Evolutionary conservation across 1,284 basidiomycete genomes (phyloP).

Genomic region (Ustilago shanxiensis): DNA sequence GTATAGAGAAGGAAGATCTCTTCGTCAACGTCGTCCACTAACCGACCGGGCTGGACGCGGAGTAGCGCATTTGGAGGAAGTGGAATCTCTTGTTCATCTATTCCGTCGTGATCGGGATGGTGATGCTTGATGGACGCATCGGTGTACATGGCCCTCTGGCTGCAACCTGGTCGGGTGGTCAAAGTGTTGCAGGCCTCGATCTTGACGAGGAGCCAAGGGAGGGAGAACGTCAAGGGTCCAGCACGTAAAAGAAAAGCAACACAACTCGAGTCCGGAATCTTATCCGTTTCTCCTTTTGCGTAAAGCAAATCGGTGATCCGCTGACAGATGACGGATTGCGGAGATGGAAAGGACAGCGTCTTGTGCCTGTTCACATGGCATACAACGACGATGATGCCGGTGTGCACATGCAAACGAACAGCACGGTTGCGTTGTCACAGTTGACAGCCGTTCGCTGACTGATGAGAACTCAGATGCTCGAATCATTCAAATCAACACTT

Average conservation of each 20-base stretch:
- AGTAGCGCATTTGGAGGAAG: slow-evolving; percentile 19
- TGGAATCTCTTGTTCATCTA: slow-evolving; percentile 11
- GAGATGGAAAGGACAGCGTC: slow-evolving; percentile 6
- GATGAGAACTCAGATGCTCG: neutral
- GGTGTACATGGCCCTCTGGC: neutral
- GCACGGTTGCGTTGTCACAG: neutral
- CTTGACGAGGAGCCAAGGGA: neutral
- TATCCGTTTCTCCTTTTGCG: too few relatives aligned
- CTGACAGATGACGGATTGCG: slow-evolving; percentile 2
- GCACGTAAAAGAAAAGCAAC: neutral
- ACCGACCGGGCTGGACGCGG: slow-evolving; percentile 7
- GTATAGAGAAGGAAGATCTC: slow-evolving; percentile 58
- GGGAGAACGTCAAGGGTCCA: neutral
- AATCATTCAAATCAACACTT: too few relatives aligned
- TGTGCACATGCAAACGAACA: neutral
- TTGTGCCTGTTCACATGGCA: neutral
- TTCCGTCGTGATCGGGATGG: neutral
- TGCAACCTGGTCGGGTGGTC: neutral
- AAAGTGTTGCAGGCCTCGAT: neutral
- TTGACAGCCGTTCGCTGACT: neutral
- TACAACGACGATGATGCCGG: neutral
- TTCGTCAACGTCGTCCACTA: slow-evolving; percentile 55
- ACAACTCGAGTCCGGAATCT: neutral
- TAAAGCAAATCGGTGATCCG: neutral
- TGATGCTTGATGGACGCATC: neutral